These are phyloP conservation scores for Pleurotus pulmonarius DNA, from an alignment of 768 basidiomycete species.

Conservation along the genomic window DNA sequence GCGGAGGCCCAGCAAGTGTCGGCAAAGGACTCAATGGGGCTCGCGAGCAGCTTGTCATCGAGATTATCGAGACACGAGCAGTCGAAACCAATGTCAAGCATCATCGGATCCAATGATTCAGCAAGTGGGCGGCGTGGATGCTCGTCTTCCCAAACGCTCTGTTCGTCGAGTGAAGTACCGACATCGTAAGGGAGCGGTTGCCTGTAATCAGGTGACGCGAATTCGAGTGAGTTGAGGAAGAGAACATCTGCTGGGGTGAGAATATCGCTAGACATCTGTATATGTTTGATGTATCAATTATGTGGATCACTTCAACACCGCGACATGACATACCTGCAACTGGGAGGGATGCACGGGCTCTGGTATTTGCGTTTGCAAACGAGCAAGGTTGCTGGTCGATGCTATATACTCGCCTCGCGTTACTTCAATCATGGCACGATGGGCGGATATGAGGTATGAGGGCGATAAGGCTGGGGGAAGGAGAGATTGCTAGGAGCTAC, in stretches of 20 bases:
- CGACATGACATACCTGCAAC: background rate
- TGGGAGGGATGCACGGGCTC: background rate
- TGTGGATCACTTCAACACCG: too few relatives aligned
- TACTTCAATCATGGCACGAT: slow-evolving; percentile 1
- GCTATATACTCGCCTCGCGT: background rate
- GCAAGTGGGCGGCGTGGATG: background rate
- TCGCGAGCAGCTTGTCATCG: slow-evolving; percentile 37
- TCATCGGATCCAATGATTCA: slow-evolving; percentile 3
- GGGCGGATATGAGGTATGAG: background rate
- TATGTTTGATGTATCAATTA: too few relatives aligned
- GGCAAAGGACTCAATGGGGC: slow-evolving; percentile 36
- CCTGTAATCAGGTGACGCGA: background rate
- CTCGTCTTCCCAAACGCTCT: slow-evolving; percentile 6
- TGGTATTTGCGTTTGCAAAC: background rate
- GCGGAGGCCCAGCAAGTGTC: slow-evolving; percentile 39
- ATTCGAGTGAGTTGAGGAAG: slow-evolving; percentile 2
- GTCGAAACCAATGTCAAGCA: slow-evolving; percentile 32
- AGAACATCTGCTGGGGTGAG: background rate
- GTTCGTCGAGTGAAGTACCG: background rate
- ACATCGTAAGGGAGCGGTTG: slow-evolving; percentile 3
- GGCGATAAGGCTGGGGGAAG: background rate
- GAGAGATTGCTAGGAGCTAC: background rate
- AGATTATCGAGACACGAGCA: slow-evolving; percentile 35
- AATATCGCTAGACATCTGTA: background rate
- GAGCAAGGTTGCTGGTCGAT: background rate